Conservation (phyloP, 192 early-diverging fungal genomes). For the Tieghemiomyces parasiticus region DNA sequence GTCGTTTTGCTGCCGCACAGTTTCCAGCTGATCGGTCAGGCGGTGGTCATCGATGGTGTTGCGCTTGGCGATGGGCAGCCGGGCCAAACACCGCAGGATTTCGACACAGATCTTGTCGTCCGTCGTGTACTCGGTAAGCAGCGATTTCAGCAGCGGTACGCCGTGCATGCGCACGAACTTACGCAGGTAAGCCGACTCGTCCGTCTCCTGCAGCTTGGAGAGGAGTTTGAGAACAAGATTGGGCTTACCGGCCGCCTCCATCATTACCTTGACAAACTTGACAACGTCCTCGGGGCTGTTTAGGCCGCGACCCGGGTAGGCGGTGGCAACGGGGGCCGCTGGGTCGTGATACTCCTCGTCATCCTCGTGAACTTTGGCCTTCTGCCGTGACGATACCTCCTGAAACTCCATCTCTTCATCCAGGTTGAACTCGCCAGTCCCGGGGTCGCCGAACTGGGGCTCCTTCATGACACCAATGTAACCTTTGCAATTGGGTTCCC, state of each 20-base stretch:
- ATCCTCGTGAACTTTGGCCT: conserved; percentile 37
- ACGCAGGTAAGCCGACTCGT: conserved; percentile 26
- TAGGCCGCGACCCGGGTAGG: conserved; percentile 25
- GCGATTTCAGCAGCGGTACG: conserved; percentile 56
- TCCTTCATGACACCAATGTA: conserved; percentile 77
- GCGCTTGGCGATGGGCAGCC: conserved; percentile 60
- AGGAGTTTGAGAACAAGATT: conserved; percentile 39
- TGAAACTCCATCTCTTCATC: conserved; percentile 38
- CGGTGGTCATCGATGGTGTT: conserved; percentile 68
- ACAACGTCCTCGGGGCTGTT: conserved; percentile 57
- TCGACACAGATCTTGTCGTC: conserved; percentile 43
- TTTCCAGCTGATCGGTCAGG: conserved; percentile 48
- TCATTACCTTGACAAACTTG: conserved; percentile 58
- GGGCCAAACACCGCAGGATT: conserved; percentile 48
- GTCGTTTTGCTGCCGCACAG: conserved; percentile 29
- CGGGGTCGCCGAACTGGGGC: conserved; percentile 26
- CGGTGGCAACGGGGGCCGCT: conserved; percentile 22
- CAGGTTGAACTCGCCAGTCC: conserved; percentile 37
- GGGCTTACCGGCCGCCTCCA: conserved; percentile 36
- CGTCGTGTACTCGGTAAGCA: conserved; percentile 48
- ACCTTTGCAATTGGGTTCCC: conserved; percentile 72
- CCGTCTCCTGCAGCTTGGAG: conserved; percentile 44
- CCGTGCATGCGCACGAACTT: conserved; percentile 53
- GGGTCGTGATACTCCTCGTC: conserved; percentile 30
- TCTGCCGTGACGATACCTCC: conserved; percentile 31